phyloP scores from a whole-genome alignment of 352 stramenopile species.

The Phytophthora aleatoria region DNA sequence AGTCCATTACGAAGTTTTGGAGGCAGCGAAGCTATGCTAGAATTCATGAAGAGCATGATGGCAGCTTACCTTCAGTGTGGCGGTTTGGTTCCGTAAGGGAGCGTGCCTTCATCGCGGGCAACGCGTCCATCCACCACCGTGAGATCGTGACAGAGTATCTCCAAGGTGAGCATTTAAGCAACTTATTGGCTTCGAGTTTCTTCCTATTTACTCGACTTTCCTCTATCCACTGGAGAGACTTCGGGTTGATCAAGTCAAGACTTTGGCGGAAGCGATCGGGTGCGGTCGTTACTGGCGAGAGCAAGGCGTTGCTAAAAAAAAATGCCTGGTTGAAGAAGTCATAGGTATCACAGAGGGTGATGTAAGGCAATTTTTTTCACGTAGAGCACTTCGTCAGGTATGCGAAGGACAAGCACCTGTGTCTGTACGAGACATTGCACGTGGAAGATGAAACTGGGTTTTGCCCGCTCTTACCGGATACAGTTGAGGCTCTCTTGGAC shows the following conservation, averaged over 20 bases:
- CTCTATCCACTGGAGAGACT: neutral
- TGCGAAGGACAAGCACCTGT: neutral
- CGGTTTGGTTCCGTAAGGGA: neutral
- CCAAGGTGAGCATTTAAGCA: no score
- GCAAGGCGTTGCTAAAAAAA: neutral
- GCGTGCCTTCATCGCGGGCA: neutral
- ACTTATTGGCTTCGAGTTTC: neutral
- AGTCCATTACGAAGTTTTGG: neutral
- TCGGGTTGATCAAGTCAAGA: neutral
- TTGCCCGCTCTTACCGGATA: neutral
- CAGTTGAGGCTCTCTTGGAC: neutral
- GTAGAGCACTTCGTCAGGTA: neutral
- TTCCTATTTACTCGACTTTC: constrained; percentile 6
- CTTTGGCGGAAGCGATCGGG: neutral
- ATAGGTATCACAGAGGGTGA: neutral
- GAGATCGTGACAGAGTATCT: no score
- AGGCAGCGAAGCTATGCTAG: neutral
- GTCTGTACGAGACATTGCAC: neutral
- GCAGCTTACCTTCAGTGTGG: neutral
- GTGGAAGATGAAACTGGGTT: neutral
- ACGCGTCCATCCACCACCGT: neutral
- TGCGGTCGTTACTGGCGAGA: neutral
- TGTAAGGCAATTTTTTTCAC: neutral
- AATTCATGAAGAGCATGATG: constrained; percentile 1
- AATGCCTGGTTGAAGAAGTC: neutral